These are phyloP conservation scores for Aphanomyces astaci DNA, from an alignment of 352 stramenopile species.

Conservation along the genomic window DNA sequence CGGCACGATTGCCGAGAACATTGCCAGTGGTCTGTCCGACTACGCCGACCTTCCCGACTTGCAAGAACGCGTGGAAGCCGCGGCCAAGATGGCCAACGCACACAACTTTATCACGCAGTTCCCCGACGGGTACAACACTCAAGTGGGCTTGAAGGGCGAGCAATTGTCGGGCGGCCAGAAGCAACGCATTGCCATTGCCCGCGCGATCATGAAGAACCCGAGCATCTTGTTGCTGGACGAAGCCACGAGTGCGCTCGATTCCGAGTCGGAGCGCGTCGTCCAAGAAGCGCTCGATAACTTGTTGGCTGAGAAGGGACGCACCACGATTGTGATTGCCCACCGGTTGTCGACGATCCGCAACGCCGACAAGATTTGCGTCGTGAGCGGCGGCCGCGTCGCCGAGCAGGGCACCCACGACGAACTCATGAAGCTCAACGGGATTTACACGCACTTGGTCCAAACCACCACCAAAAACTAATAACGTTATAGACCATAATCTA, in stretches of 20 bases:
- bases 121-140: constrained; percentile 33
- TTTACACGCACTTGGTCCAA: constrained; percentile 32
- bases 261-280: constrained; percentile 72
- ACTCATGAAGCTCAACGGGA: constrained; percentile 51
- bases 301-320: constrained; percentile 48
- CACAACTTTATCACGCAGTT: constrained; percentile 37
- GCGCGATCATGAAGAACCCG: constrained; percentile 37
- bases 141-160: constrained; percentile 31
- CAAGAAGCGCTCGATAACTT: constrained; percentile 75
- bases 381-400: constrained; percentile 85
- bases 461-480: constrained; percentile 26
- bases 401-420: constrained; percentile 90
- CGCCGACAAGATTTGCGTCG: constrained; percentile 91
- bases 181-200: constrained; percentile 37
- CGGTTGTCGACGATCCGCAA: constrained; percentile 90
- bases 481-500: not conserved
- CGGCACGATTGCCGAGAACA: constrained; percentile 26
- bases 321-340: constrained; percentile 91
- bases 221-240: constrained; percentile 49
- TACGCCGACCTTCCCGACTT: not conserved
- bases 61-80: constrained; percentile 18
- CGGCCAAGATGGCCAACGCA: constrained; percentile 34
- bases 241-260: constrained; percentile 80
- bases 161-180: constrained; percentile 39
- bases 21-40: constrained; percentile 19